Percentiles rank a stretch among this genome's conserved stretches.
These are phyloP conservation scores for Lactarius akahatsu DNA, from an alignment of 768 basidiomycete species.

Conservation along the genomic window DNA sequence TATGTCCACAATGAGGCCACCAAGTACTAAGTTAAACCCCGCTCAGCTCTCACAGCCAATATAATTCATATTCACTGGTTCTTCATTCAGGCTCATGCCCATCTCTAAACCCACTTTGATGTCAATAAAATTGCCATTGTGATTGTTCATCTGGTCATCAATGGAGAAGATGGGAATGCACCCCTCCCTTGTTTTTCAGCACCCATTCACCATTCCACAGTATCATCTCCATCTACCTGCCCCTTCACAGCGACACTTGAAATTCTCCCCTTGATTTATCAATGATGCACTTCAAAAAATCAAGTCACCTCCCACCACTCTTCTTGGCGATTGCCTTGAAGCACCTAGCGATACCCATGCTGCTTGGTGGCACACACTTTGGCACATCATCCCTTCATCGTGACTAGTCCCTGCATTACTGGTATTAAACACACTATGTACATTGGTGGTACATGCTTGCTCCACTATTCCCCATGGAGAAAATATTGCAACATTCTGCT, in stretches of 20 bases:
- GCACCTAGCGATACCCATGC: slow-evolving; percentile 43
- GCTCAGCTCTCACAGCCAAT: neutral
- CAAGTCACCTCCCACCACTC: slow-evolving; percentile 48
- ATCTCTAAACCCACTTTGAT: slow-evolving; percentile 53
- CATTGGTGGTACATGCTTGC: slow-evolving; percentile 15
- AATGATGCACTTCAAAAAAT: slow-evolving; percentile 57
- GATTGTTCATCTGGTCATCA: slow-evolving; percentile 54
- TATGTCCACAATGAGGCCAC: slow-evolving; percentile 57
- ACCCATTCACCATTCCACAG: slow-evolving; percentile 53
- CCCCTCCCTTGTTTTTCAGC: slow-evolving; percentile 53
- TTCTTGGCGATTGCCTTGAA: slow-evolving; percentile 42
- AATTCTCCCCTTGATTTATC: slow-evolving; percentile 52
- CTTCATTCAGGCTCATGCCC: slow-evolving; percentile 52
- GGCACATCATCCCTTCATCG: slow-evolving; percentile 19
- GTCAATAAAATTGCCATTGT: slow-evolving; percentile 57
- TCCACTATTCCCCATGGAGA: slow-evolving; percentile 12
- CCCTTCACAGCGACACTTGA: slow-evolving; percentile 47
- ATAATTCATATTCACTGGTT: slow-evolving; percentile 14
- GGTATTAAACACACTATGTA: slow-evolving; percentile 22
- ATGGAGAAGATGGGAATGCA: slow-evolving; percentile 50
- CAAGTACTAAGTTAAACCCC: slow-evolving; percentile 42
- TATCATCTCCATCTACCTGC: slow-evolving; percentile 49
- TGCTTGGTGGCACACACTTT: slow-evolving; percentile 55
- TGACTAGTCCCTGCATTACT: slow-evolving; percentile 15
- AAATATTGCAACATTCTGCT: slow-evolving; percentile 8